A percentile compares a stretch with the other conserved stretches of the same genome.
Evolutionary conservation across 2,329 filamentous ascomycete genomes (phyloP).

Genomic region (Paecilomyces fulvus): DNA sequence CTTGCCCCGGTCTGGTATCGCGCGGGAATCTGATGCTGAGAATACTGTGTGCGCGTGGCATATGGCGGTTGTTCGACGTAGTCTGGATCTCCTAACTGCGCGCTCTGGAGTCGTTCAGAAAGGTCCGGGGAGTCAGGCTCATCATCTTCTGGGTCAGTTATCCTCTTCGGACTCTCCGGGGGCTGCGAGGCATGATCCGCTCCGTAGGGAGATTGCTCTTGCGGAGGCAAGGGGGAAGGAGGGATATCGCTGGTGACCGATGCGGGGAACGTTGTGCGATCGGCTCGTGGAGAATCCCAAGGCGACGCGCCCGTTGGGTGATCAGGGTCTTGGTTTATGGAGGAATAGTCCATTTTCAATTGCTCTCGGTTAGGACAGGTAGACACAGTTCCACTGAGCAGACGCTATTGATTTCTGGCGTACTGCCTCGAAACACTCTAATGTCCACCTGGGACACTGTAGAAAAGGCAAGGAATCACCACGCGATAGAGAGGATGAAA

Average conservation of each 20-base stretch:
- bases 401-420: not conserved
- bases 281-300: slow-evolving; percentile 53
- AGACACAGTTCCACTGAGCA: not conserved
- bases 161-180: slow-evolving; percentile 9
- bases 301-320: slow-evolving; percentile 52
- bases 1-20: slow-evolving; percentile 39
- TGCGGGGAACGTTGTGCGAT: slow-evolving; percentile 33
- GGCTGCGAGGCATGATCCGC: slow-evolving; percentile 10
- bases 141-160: slow-evolving; percentile 9
- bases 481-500: not conserved
- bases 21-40: slow-evolving; percentile 35
- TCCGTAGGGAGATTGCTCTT: slow-evolving; percentile 26
- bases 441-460: not conserved
- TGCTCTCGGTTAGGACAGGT: not conserved
- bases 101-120: slow-evolving; percentile 33
- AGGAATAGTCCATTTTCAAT: slow-evolving; percentile 56
- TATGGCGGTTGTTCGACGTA: slow-evolving; percentile 31
- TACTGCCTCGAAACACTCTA: not conserved
- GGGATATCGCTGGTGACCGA: slow-evolving; percentile 29
- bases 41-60: slow-evolving; percentile 27
- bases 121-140: slow-evolving; percentile 35
- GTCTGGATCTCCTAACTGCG: slow-evolving; percentile 31
- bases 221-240: slow-evolving; percentile 33
- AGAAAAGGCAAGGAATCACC: not conserved
- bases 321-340: slow-evolving; percentile 49